Evolutionary conservation across 2,329 filamentous ascomycete species (phyloP), one percentile per base, ranked within the genome.

Genomic region (Pyrenophora tritici-repentis): DNA sequence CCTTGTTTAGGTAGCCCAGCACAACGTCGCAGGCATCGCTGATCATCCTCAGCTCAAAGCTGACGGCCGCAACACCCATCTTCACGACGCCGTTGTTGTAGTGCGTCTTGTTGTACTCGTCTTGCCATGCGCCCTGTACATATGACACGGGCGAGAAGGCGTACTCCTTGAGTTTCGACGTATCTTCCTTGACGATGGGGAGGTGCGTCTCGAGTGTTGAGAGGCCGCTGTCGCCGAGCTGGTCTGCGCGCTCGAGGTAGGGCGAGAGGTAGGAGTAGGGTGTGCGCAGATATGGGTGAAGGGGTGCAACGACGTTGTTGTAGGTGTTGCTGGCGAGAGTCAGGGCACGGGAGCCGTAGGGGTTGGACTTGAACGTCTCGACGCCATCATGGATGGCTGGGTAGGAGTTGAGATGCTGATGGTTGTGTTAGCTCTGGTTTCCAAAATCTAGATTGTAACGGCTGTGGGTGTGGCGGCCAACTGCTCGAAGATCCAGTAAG

Each of bases 241-340:
- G 73, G 73, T 97, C 94, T 68, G 86, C 92, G 74, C 87, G 90
- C 72, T 85, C 80, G 60, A 96, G 83, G 76, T 97, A 97, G 1
- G 93, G 92, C 44, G 86, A 86, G 58, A 96, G 83, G 73, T 90
- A 94, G 69, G 84, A 81, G 78, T 91, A 93, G 31, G 92, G 91
- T 64, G 83, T 89, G 65, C 85, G 76, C 65, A 97, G 79, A 76
- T 90, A 91, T 22, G 90, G 89, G 47, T 93, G 77, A 58, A 96
- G 77, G 16, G 91, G 90, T 62, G 86, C 87, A 71, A 88, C 87
- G 67, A 96, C 82, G 59, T 83, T 86, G 70, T 85, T 79, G 80
- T 92, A 96, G 66, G 87, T 86, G 54, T 86, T 83, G 70, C 89
- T 84, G 73, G 87, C 84, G 57, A 94, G 76, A 65, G 88, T 81